These are phyloP conservation scores for Glonium stellatum DNA, from an alignment of 495 filamentous ascomycete species.

Conservation along the genomic window DNA sequence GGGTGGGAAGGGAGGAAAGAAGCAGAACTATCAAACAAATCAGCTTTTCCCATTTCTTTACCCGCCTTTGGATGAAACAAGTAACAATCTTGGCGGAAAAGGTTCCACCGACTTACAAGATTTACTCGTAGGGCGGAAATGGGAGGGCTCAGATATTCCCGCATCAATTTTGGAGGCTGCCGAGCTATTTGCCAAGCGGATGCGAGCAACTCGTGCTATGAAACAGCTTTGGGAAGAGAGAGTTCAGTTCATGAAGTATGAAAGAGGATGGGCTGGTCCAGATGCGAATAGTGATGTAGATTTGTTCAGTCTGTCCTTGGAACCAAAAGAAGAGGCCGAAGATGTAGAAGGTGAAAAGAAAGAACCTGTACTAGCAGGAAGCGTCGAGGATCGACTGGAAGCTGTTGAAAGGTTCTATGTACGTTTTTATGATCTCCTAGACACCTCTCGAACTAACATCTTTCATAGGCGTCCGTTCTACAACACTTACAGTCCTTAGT, in stretches of 20 bases:
- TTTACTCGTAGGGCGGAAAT: constrained; percentile 65
- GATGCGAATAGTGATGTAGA: constrained; percentile 24
- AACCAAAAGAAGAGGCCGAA: constrained; percentile 18
- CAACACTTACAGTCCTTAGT: constrained; percentile 89
- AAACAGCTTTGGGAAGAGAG: constrained; percentile 91
- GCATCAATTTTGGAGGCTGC: constrained; percentile 94
- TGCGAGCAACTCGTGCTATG: constrained; percentile 84
- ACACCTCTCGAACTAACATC: constrained; percentile 1
- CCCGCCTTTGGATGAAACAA: constrained; percentile 75
- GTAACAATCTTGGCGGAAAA: constrained; percentile 81
- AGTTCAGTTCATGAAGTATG: constrained; percentile 81
- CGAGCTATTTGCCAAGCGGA: constrained; percentile 77
- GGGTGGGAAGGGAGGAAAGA: constrained; percentile 90
- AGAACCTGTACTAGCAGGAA: constrained; percentile 18
- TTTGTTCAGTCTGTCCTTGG: constrained; percentile 37
- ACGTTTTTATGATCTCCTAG: constrained; percentile 32
- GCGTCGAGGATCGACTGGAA: constrained; percentile 37
- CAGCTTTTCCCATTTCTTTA: constrained; percentile 98
- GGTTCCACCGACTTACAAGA: constrained; percentile 70
- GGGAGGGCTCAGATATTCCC: constrained; percentile 87
- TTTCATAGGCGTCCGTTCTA: constrained; percentile 57
- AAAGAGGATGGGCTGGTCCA: constrained; percentile 63
- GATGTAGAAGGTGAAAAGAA: neutral
- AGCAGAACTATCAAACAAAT: constrained; percentile 98
- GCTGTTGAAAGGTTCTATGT: constrained; percentile 82